Percentiles rank a stretch among this genome's conserved stretches.
These are phyloP conservation scores for Capsicum pubescens DNA, from an alignment of 257 asterid genomes.

Conservation along the genomic window DNA sequence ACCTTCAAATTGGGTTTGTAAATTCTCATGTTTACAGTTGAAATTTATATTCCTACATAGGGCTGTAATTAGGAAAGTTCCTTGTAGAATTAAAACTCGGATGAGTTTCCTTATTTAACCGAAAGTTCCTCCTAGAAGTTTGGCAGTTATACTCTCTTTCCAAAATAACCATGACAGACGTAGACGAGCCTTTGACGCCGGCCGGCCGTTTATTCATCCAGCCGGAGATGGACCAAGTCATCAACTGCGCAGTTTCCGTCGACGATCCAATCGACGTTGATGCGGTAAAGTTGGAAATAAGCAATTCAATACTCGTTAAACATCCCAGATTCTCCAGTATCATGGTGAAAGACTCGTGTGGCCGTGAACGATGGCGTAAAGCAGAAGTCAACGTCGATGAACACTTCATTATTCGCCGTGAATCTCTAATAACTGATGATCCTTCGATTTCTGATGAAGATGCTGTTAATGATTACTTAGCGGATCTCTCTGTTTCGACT, in stretches of 20 bases:
- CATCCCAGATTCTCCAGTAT: slow-evolving; percentile 82
- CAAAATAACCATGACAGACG: slow-evolving; percentile 16
- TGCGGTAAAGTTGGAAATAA: slow-evolving; percentile 46
- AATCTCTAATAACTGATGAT: slow-evolving; percentile 43
- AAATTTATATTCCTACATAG: no score
- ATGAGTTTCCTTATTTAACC: no score
- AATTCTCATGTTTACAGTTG: no score
- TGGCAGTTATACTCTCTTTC: not conserved
- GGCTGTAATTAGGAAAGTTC: no score
- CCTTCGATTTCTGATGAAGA: slow-evolving; percentile 52
- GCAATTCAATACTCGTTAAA: slow-evolving; percentile 50
- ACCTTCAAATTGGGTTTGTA: no score
- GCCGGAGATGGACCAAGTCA: slow-evolving; percentile 53
- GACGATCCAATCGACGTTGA: slow-evolving; percentile 48
- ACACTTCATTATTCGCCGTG: slow-evolving; percentile 53
- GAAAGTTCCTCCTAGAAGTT: not conserved
- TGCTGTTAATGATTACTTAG: slow-evolving; percentile 61
- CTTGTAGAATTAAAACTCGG: no score
- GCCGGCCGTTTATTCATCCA: slow-evolving; percentile 70
- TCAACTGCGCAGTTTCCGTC: slow-evolving; percentile 52
- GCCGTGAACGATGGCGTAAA: slow-evolving; percentile 69
- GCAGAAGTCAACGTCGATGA: slow-evolving; percentile 59
- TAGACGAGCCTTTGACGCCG: slow-evolving; percentile 74
- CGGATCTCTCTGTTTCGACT: slow-evolving; percentile 56
- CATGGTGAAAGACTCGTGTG: slow-evolving; percentile 55